Base-by-base conservation (phyloP, 2,329 filamentous ascomycete genomes). In the Canariomyces notabilis region DNA sequence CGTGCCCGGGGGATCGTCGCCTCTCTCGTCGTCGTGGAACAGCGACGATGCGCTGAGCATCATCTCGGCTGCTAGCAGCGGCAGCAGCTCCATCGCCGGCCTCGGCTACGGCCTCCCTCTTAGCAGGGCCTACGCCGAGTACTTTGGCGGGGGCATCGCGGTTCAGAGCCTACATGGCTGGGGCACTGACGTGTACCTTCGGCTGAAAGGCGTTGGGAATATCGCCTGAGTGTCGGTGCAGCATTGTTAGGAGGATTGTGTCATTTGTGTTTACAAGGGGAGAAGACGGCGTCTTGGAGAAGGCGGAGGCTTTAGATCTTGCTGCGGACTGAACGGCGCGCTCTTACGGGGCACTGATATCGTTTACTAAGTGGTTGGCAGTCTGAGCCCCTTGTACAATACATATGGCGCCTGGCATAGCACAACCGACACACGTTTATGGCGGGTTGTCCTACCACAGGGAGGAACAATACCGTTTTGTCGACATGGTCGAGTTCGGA, bases 81-180 rank as follows among this genome's bases (percentile, higher is more conserved):
- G 87, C 42, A 77, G 80, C 1, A 90, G 85, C 62, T 91, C 87
- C 36, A 94, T 98, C 49, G 93, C 93, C 0, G 93, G 93, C 0
- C 67, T 98, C 39, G 93, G 93, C 1, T 98, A 98, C 63, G 93
- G 93, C 0, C 64, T 98, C 52, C 93, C 93, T 1, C 68, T 98
- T 18, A 89, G 89, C 43, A 77, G 93, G 51, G 91, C 93, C 0
- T 98, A 98, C 62, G 93, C 93, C 1, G 91, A 98, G 70, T 98
- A 97, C 60, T 98, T 98, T 72, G 93, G 93, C 2, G 93, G 93
- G 1, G 90, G 90, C 2, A 93, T 98, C 48, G 83, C 83, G 4
- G 83, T 98, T n/a, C 91, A 98, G 74, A 96, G 89, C 63, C 68
- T 97, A 37, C 93, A 89, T 72, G 91, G 93, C 4, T 98, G 93